Percentiles rank a stretch among this genome's conserved stretches.
phyloP scores from a whole-genome alignment of 495 filamentous ascomycete species.

The Lentithecium fluviatile region DNA sequence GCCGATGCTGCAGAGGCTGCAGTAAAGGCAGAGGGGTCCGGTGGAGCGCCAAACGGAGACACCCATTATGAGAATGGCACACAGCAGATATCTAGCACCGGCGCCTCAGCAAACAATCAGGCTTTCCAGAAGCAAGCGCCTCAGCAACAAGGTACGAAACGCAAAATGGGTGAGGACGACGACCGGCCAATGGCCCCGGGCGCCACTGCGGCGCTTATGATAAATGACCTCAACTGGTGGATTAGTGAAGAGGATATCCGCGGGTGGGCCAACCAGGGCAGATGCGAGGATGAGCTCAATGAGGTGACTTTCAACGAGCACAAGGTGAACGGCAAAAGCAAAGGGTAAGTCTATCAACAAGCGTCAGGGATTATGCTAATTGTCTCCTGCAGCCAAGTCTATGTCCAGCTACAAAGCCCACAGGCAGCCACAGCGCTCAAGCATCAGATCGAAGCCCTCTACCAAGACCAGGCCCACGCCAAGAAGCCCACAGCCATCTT shows the following conservation, averaged over 20 bases:
- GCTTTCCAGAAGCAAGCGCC: conserved; percentile 51
- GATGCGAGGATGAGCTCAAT: conserved; percentile 78
- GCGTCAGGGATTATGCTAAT: neutral
- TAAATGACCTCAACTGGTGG: conserved; percentile 95
- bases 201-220: conserved; percentile 76
- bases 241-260: conserved; percentile 92
- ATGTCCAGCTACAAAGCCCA: conserved; percentile 77
- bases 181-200: conserved; percentile 76
- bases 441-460: conserved; percentile 69
- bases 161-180: conserved; percentile 57
- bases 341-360: conserved; percentile 64
- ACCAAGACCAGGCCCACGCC: conserved; percentile 51
- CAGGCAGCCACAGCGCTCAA: conserved; percentile 87
- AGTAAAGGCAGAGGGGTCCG: conserved; percentile 39
- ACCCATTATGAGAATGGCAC: conserved; percentile 41
- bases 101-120: conserved; percentile 45
- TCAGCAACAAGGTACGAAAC: conserved; percentile 46
- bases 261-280: conserved; percentile 75
- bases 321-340: conserved; percentile 98
- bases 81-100: conserved; percentile 53
- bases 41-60: conserved; percentile 39
- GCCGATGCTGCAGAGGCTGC: conserved; percentile 3
- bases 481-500: conserved; percentile 75
- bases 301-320: conserved; percentile 96
- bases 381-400: conserved; percentile 69